Percentiles rank a stretch among this genome's conserved stretches.
phyloP scores from a whole-genome alignment of 805 yeast genomes.

The Candida orba region DNA sequence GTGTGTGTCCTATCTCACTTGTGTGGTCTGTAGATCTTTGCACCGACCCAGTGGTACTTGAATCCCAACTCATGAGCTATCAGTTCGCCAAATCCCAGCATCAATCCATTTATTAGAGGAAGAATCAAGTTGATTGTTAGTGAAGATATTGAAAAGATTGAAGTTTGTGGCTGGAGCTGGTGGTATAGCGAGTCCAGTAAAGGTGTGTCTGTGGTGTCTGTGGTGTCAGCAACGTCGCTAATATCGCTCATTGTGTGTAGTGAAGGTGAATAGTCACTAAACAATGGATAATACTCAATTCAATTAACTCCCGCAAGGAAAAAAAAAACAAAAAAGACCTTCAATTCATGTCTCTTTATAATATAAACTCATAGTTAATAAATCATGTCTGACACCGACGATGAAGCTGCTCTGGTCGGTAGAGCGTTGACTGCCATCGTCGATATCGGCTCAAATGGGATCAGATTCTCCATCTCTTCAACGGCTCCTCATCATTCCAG shows the following conservation, averaged over 20 bases:
- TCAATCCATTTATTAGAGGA: slow-evolving; percentile 88
- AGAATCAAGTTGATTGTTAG: slow-evolving; percentile 68
- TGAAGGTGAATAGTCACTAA: too few species aligned
- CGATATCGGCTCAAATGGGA: slow-evolving; percentile 73
- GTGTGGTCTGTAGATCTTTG: slow-evolving; percentile 36
- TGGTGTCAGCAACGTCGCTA: not conserved
- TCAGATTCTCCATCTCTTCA: slow-evolving; percentile 66
- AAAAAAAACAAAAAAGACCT: too few species aligned
- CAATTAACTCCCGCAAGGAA: not conserved
- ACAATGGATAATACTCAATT: too few species aligned
- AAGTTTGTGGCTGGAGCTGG: not conserved
- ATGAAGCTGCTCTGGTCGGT: slow-evolving; percentile 45
- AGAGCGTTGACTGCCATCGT: slow-evolving; percentile 58
- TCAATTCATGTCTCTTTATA: too few species aligned
- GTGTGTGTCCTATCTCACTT: not conserved
- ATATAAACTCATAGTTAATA: too few species aligned
- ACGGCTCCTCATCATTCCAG: slow-evolving; percentile 64
- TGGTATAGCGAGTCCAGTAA: not conserved
- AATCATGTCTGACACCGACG: slow-evolving; percentile 18
- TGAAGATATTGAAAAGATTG: slow-evolving; percentile 3
- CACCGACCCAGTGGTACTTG: slow-evolving; percentile 67
- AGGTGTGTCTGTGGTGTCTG: too few species aligned
- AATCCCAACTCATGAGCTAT: slow-evolving; percentile 90
- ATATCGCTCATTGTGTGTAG: too few species aligned
- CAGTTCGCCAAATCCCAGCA: slow-evolving; percentile 95